Evolutionary conservation across 2,329 filamentous ascomycete species (phyloP).

Genomic region (Calonectria multiphialidica): DNA sequence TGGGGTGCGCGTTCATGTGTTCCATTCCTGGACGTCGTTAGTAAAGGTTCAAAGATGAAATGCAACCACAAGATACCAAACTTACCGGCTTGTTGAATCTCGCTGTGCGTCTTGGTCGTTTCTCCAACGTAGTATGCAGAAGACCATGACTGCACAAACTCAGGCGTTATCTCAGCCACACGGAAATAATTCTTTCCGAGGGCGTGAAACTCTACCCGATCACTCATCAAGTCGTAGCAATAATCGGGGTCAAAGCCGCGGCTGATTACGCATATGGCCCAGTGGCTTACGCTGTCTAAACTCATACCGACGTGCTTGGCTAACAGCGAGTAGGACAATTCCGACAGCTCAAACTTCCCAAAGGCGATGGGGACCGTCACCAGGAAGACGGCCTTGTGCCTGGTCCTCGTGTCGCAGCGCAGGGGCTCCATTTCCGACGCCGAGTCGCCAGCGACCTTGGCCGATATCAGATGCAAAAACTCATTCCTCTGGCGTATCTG

Average conservation of each 20-base stretch:
- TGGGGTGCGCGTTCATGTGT: constrained; percentile 31
- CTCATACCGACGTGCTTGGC: constrained; percentile 41
- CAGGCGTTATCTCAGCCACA: constrained; percentile 30
- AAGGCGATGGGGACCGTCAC: constrained; percentile 40
- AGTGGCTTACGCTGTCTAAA: constrained; percentile 41
- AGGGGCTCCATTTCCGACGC: constrained; percentile 35
- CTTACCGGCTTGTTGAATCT: constrained; percentile 39
- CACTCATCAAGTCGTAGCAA: constrained; percentile 44
- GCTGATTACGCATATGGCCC: constrained; percentile 42
- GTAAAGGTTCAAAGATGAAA: not conserved
- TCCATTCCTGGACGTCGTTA: constrained; percentile 26
- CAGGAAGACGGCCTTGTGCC: constrained; percentile 38
- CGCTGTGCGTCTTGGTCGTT: constrained; percentile 40
- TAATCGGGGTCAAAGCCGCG: constrained; percentile 34
- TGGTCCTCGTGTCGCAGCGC: constrained; percentile 28
- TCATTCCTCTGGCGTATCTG: constrained; percentile 36
- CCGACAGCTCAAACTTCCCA: constrained; percentile 35
- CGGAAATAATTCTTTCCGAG: constrained; percentile 42
- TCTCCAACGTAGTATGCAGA: constrained; percentile 43
- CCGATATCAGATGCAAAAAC: constrained; percentile 29
- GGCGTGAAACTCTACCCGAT: constrained; percentile 37
- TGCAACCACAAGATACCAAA: too few species aligned
- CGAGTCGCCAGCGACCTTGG: constrained; percentile 38
- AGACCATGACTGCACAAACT: constrained; percentile 41
- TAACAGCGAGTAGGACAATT: constrained; percentile 36